A percentile compares a stretch with the other conserved stretches of the same genome.
These are phyloP conservation scores for Ophiorrhiza pumila DNA, from an alignment of 257 asterid genomes.

Conservation along the genomic window DNA sequence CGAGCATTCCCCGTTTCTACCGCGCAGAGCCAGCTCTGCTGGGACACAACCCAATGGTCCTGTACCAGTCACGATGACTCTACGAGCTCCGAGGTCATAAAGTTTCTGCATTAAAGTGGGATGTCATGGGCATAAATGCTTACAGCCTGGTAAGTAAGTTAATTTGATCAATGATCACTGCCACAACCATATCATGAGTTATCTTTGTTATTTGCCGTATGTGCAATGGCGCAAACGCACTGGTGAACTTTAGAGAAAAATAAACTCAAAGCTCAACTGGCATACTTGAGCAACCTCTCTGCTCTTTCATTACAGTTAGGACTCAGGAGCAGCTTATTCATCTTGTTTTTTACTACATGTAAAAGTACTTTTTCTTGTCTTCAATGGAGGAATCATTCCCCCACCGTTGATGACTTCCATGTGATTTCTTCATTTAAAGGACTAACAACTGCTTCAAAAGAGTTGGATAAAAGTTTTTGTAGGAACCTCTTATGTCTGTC, in stretches of 20 bases:
- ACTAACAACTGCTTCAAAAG: neutral
- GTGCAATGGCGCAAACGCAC: neutral
- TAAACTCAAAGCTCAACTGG: neutral
- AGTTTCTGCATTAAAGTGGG: slow-evolving; percentile 35
- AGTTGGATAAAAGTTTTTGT: neutral
- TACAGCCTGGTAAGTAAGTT: slow-evolving; percentile 1
- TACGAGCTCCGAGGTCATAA: slow-evolving; percentile 50
- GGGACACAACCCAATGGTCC: slow-evolving; percentile 88
- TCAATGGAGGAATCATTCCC: neutral
- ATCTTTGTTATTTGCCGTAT: neutral
- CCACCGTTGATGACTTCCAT: slow-evolving; percentile 4
- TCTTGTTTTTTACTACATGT: neutral
- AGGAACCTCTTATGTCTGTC: neutral
- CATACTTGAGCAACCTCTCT: neutral
- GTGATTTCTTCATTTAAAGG: neutral
- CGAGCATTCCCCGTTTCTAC: slow-evolving; percentile 61
- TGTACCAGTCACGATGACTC: slow-evolving; percentile 66
- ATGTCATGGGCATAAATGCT: neutral
- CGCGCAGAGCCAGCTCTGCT: slow-evolving; percentile 56
- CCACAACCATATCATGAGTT: neutral
- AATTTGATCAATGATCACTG: neutral
- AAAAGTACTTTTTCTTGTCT: neutral
- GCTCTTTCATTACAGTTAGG: neutral
- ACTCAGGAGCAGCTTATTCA: neutral
- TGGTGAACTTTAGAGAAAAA: neutral